Evolutionary conservation across 2,329 filamentous ascomycete species (phyloP).

Genomic region (Cladophialophora bantiana): DNA sequence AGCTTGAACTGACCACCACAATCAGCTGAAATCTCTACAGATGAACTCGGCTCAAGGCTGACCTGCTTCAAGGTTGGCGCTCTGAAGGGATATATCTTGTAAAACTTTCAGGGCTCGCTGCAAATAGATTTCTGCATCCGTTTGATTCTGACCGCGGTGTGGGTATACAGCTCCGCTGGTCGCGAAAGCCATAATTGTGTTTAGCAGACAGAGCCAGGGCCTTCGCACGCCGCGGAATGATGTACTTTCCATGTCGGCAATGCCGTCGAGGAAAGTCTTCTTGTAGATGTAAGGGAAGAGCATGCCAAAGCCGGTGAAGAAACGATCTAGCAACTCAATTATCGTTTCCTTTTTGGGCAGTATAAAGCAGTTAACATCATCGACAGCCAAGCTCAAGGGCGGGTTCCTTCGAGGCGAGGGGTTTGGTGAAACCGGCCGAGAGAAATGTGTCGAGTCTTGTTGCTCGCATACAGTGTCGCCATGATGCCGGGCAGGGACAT

Average conservation of each 20-base stretch:
- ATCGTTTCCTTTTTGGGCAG: not conserved
- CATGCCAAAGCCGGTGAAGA: slow-evolving; percentile 7
- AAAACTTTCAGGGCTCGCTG: slow-evolving; percentile 6
- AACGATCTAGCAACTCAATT: not conserved
- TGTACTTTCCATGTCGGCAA: not conserved
- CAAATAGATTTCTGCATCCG: slow-evolving; percentile 5
- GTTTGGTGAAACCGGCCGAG: too few species aligned
- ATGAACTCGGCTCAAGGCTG: not conserved
- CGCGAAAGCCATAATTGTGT: slow-evolving; percentile 7
- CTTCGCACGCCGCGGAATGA: not conserved
- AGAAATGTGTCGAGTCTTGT: too few species aligned
- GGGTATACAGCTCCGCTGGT: slow-evolving; percentile 3
- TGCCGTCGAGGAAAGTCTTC: too few species aligned
- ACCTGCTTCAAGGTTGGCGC: slow-evolving; percentile 7
- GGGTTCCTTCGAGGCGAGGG: too few species aligned
- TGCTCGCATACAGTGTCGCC: too few species aligned
- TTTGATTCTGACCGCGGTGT: not conserved
- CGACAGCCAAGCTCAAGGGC: too few species aligned
- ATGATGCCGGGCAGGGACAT: too few species aligned
- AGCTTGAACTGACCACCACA: slow-evolving; percentile 2
- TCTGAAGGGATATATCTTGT: not conserved
- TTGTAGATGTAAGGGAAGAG: slow-evolving; percentile 14
- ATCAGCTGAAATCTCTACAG: not conserved
- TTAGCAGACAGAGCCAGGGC: slow-evolving; percentile 12
- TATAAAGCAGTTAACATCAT: not conserved